Percentiles rank a stretch among this genome's conserved stretches.
phyloP scores from a whole-genome alignment of 768 basidiomycete species.

The Termitomyces bulborhizus region DNA sequence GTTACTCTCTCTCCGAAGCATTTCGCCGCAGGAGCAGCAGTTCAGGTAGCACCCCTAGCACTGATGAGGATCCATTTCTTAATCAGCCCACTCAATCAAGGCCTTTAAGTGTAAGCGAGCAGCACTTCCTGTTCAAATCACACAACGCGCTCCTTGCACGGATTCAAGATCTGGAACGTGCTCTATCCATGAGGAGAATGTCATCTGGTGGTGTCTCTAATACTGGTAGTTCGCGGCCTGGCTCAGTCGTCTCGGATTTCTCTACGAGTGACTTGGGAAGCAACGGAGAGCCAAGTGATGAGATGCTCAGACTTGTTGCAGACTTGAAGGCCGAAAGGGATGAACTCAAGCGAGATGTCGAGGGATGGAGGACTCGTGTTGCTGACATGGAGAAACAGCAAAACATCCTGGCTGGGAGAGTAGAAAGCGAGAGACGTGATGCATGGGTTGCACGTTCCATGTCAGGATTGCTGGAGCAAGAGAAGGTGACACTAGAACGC shows the following conservation, averaged over 20 bases:
- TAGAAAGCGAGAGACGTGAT: conserved; percentile 77
- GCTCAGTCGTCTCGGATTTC: conserved; percentile 45
- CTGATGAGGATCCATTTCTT: conserved; percentile 41
- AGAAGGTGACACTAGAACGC: conserved; percentile 54
- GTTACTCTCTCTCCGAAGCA: conserved; percentile 29
- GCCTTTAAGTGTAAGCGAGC: conserved; percentile 67
- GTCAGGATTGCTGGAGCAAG: conserved; percentile 57
- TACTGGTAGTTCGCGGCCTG: conserved; percentile 39
- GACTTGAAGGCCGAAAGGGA: conserved; percentile 88
- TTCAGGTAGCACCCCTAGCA: conserved; percentile 19
- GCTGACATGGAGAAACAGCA: conserved; percentile 69
- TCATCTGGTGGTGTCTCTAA: conserved; percentile 26
- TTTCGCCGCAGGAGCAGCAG: conserved; percentile 25
- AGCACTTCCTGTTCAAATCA: conserved; percentile 81
- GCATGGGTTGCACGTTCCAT: conserved; percentile 81
- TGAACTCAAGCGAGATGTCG: conserved; percentile 80
- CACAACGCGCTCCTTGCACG: conserved; percentile 79
- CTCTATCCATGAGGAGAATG: conserved; percentile 40
- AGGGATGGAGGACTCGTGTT: conserved; percentile 80
- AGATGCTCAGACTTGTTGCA: conserved; percentile 68
- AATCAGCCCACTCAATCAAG: conserved; percentile 30
- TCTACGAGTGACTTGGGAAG: conserved; percentile 27
- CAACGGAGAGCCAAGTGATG: conserved; percentile 53
- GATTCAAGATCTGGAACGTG: conserved; percentile 75
- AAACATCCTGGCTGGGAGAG: conserved; percentile 54